Conservation (phyloP, 192 early-diverging fungal species). For the Backusella luteola region DNA sequence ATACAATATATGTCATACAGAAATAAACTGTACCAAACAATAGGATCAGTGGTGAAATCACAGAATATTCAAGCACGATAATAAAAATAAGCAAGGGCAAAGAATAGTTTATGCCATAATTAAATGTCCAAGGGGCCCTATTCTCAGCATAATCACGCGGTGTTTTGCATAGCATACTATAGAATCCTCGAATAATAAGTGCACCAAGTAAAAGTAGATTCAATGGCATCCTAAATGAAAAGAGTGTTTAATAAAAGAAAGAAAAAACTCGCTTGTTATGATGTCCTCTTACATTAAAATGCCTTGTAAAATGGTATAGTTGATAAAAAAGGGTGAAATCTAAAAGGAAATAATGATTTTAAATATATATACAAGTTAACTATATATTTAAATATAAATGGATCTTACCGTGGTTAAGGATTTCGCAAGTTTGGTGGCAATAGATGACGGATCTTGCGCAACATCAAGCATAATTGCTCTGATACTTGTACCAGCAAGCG, state of each 20-base stretch:
- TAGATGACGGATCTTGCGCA: slow-evolving; percentile 53
- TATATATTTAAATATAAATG: neutral
- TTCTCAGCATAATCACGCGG: slow-evolving; percentile 73
- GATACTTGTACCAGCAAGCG: slow-evolving; percentile 58
- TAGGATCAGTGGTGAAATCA: slow-evolving; percentile 72
- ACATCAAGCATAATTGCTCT: slow-evolving; percentile 57
- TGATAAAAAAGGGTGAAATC: slow-evolving; percentile 76
- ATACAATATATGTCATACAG: slow-evolving; percentile 58
- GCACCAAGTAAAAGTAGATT: slow-evolving; percentile 64
- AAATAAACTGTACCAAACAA: slow-evolving; percentile 66
- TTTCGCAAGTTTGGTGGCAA: slow-evolving; percentile 58
- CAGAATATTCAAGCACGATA: slow-evolving; percentile 73
- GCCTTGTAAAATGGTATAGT: slow-evolving; percentile 69
- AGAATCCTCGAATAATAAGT: slow-evolving; percentile 52
- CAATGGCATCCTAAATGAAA: slow-evolving; percentile 45
- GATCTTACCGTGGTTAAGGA: slow-evolving; percentile 52
- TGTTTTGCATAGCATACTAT: slow-evolving; percentile 59
- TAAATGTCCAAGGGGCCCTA: slow-evolving; percentile 61
- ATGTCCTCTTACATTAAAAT: slow-evolving; percentile 44
- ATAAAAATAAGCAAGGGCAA: slow-evolving; percentile 65
- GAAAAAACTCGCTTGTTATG: neutral
- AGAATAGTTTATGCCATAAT: slow-evolving; percentile 67
- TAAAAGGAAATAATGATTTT: slow-evolving; percentile 7
- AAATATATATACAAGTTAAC: neutral
- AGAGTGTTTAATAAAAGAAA: neutral